Evolutionary conservation across 768 basidiomycete species (phyloP).

Genomic region (Nevesoporus exiguus): DNA sequence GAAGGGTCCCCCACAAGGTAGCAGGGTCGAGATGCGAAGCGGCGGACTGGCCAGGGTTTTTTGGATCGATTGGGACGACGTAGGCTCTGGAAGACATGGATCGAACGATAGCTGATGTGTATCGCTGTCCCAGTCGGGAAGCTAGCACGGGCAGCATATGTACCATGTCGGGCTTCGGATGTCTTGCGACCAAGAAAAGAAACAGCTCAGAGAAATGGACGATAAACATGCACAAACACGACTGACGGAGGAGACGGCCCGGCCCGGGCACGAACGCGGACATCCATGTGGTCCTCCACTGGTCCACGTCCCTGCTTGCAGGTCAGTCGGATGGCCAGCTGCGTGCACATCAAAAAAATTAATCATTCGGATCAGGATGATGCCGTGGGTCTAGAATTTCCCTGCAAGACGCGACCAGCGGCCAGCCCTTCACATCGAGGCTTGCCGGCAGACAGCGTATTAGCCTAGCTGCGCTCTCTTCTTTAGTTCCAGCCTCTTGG

Average conservation of each 20-base stretch:
- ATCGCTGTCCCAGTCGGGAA: conserved; percentile 18
- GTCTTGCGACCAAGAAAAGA: conserved; percentile 6
- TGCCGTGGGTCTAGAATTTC: no score
- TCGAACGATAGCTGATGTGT: conserved; percentile 22
- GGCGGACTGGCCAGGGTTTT: conserved; percentile 29
- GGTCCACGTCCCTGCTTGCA: no score
- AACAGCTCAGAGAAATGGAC: no score
- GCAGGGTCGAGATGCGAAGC: conserved; percentile 41
- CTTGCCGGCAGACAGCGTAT: no score
- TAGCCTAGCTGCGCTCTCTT: no score
- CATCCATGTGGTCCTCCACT: not conserved
- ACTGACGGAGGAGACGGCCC: not conserved
- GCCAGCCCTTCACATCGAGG: no score
- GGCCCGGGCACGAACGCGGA: not conserved
- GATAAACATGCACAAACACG: conserved; percentile 10
- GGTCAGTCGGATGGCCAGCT: no score
- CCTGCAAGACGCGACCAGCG: no score
- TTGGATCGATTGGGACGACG: conserved; percentile 57
- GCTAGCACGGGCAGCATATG: conserved; percentile 16
- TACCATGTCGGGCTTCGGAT: conserved; percentile 28
- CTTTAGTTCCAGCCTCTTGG: no score
- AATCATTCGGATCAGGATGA: not conserved
- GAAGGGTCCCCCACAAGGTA: conserved; percentile 52
- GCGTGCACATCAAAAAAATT: not conserved
- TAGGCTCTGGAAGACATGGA: conserved; percentile 55